Percentiles rank a stretch among this genome's conserved stretches.
These are phyloP conservation scores for Begonia loranthoides DNA, from an alignment of 306 rosid genomes.

Conservation along the genomic window DNA sequence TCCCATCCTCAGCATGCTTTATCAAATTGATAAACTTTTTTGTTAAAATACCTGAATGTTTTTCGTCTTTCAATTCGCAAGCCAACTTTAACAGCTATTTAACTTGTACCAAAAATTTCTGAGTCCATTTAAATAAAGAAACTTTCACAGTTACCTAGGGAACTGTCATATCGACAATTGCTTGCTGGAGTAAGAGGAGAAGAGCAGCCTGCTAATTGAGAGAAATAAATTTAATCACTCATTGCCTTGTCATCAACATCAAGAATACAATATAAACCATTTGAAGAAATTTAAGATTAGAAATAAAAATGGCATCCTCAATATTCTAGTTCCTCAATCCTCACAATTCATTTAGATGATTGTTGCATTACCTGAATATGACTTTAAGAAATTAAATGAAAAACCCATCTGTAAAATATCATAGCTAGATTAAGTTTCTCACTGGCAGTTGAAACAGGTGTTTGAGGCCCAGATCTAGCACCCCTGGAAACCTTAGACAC, in stretches of 20 bases:
- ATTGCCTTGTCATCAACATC: not conserved
- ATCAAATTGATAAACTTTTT: constrained; percentile 87
- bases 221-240: constrained; percentile 4
- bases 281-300: not conserved
- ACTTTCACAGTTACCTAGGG: constrained; percentile 54
- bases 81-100: constrained; percentile 11
- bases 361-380: no score
- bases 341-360: no score
- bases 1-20: constrained; percentile 88
- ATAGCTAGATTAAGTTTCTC: constrained; percentile 11
- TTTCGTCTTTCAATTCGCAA: constrained; percentile 14
- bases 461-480: constrained; percentile 55
- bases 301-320: no score
- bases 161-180: constrained; percentile 88
- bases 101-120: not conserved
- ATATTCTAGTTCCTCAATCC: no score
- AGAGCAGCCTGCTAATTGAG: constrained; percentile 49
- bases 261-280: not conserved
- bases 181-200: constrained; percentile 88
- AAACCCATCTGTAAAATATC: no score
- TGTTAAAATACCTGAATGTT: constrained; percentile 77
- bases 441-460: constrained; percentile 73
- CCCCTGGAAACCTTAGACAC: constrained; percentile 59
- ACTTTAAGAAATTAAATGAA: no score
- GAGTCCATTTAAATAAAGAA: not conserved